These are phyloP conservation scores for Nitzschia inconspicua DNA, from an alignment of 108 stramenopile genomes.

Conservation along the genomic window DNA sequence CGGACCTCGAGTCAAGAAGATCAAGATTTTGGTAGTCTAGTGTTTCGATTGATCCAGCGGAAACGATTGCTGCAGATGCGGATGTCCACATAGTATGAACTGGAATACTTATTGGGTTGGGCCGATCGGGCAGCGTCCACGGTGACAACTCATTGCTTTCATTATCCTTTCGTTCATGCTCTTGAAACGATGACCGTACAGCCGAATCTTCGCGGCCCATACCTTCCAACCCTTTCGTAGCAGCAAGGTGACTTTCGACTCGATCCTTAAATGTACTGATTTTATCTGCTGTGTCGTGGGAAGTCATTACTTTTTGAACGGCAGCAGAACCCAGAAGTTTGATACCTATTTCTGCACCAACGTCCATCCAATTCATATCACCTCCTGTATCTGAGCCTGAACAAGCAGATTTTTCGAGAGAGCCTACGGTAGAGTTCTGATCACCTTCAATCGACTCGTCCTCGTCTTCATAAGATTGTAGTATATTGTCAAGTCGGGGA, in stretches of 20 bases:
- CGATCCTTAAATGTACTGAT: constrained; percentile 18
- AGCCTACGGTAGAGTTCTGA: too few relatives aligned
- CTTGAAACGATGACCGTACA: not conserved
- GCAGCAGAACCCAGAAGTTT: constrained; percentile 65
- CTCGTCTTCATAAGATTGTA: too few relatives aligned
- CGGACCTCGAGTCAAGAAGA: not conserved
- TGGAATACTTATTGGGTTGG: constrained; percentile 11
- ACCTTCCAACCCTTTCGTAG: constrained; percentile 5
- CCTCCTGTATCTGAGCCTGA: constrained; percentile 14
- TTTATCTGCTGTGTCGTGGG: constrained; percentile 44
- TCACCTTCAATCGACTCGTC: too few relatives aligned
- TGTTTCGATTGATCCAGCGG: constrained; percentile 6
- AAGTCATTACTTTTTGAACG: constrained; percentile 54
- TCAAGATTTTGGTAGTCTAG: constrained; percentile 1
- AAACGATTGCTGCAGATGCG: constrained; percentile 30
- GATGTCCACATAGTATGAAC: constrained; percentile 80
- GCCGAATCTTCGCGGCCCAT: not conserved
- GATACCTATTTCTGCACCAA: constrained; percentile 77
- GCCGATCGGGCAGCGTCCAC: not conserved
- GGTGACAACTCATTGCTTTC: not conserved
- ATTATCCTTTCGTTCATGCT: too few relatives aligned
- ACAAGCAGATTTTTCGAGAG: too few relatives aligned
- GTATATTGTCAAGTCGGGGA: too few relatives aligned
- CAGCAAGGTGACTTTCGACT: constrained; percentile 4
- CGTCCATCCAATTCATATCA: constrained; percentile 68